Percentiles rank a stretch among this genome's conserved stretches.
Evolutionary conservation across 176 grass and related monocot genomes (phyloP).

Genomic region (Triticum monococcum): DNA sequence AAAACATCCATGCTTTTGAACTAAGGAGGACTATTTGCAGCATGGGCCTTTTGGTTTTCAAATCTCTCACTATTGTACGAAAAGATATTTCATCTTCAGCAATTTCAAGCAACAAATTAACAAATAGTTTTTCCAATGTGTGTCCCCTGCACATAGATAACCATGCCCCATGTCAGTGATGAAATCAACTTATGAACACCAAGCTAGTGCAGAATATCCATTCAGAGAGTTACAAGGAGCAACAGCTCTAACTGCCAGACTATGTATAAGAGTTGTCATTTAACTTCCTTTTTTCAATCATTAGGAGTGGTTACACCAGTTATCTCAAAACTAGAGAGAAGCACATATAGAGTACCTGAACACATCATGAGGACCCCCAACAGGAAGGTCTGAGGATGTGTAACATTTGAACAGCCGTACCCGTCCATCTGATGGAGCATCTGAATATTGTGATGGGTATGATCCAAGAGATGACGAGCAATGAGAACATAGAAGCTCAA

Average conservation of each 20-base stretch:
- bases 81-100: conserved; percentile 96
- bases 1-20: conserved; percentile 71
- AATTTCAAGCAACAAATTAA: conserved; percentile 69
- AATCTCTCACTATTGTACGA: conserved; percentile 76
- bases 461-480: conserved; percentile 73
- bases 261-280: neutral
- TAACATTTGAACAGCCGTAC: conserved; percentile 85
- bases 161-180: conserved; percentile 5
- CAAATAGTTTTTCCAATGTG: conserved; percentile 70
- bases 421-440: conserved; percentile 54
- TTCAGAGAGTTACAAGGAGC: conserved; percentile 1
- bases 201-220: neutral
- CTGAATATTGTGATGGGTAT: conserved; percentile 56
- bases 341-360: conserved; percentile 61
- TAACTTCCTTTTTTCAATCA: neutral
- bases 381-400: conserved; percentile 57
- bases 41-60: conserved; percentile 61
- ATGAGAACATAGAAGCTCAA: conserved; percentile 60
- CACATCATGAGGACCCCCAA: conserved; percentile 46
- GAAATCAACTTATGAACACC: conserved; percentile 5
- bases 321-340: conserved; percentile 31
- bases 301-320: neutral
- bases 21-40: conserved; percentile 79
- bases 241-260: neutral
- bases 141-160: conserved; percentile 56